A percentile compares a stretch with the other conserved stretches of the same genome.
phyloP scores from a whole-genome alignment of 2,329 filamentous ascomycete species.

The Phialemonium atrogriseum region DNA sequence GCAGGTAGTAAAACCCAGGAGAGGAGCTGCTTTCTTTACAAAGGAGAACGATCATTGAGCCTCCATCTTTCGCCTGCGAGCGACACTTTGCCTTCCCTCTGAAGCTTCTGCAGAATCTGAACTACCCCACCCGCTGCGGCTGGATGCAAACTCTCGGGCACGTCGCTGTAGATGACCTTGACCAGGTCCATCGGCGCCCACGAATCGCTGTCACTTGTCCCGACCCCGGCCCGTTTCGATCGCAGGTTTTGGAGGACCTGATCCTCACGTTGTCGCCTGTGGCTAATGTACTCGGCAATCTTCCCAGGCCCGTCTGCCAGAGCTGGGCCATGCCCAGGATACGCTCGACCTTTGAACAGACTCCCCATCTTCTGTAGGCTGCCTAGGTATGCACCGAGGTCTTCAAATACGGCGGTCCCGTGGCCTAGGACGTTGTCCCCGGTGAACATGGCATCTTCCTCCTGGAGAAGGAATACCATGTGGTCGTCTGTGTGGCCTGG shows the following conservation, averaged over 20 bases:
- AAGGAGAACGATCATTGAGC: conserved; percentile 30
- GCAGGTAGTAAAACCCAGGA: too few species aligned
- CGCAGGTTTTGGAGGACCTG: conserved; percentile 63
- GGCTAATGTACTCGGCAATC: conserved; percentile 74
- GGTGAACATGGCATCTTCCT: conserved; percentile 63
- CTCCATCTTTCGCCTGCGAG: conserved; percentile 33
- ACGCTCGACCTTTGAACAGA: conserved; percentile 60
- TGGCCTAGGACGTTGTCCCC: conserved; percentile 70
- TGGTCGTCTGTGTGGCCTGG: conserved; percentile 68
- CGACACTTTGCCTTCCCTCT: conserved; percentile 60
- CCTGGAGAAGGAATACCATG: conserved; percentile 51
- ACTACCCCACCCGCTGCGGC: conserved; percentile 69
- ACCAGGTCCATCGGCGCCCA: conserved; percentile 78
- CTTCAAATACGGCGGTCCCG: conserved; percentile 65
- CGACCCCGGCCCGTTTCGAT: conserved; percentile 22
- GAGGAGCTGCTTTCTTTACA: too few species aligned
- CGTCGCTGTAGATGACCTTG: conserved; percentile 75
- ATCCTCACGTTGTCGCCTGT: conserved; percentile 70
- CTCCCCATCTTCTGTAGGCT: conserved; percentile 52
- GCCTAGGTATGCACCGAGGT: conserved; percentile 51
- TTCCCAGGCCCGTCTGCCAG: conserved; percentile 63
- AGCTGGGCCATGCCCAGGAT: conserved; percentile 81
- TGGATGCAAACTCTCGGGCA: conserved; percentile 64
- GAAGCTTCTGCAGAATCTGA: conserved; percentile 74
- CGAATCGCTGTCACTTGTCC: conserved; percentile 18